Evolutionary conservation across 2,329 filamentous ascomycete genomes (phyloP).

Genomic region (Hymenoscyphus linearis): DNA sequence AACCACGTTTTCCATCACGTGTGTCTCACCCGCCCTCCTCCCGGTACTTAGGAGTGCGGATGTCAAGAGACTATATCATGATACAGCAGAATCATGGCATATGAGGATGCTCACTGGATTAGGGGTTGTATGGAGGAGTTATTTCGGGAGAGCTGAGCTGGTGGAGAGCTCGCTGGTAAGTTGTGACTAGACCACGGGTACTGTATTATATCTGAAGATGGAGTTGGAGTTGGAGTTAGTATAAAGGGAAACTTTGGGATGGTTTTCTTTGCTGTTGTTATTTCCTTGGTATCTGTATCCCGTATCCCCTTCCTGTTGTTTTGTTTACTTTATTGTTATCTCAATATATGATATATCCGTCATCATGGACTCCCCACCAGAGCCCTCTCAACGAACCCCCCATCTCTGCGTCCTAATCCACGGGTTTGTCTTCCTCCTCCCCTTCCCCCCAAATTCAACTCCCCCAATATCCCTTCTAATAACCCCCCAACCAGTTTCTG

Average conservation of each 20-base stretch:
- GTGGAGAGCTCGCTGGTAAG: not conserved
- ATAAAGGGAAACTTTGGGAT: too few species aligned
- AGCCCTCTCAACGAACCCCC: conserved; percentile 50
- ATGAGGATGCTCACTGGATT: not conserved
- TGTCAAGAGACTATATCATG: not conserved
- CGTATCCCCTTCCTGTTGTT: not conserved
- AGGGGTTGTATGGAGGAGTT: not conserved
- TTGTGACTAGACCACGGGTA: not conserved
- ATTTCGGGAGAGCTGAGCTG: not conserved
- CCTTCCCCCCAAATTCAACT: too few species aligned
- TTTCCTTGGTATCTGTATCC: not conserved
- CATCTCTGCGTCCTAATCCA: conserved; percentile 77
- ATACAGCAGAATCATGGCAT: not conserved
- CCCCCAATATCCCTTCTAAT: conserved; percentile 1
- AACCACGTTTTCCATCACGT: not conserved
- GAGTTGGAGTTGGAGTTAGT: too few species aligned
- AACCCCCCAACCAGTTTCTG: conserved; percentile 56
- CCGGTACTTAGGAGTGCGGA: not conserved
- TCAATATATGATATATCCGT: not conserved
- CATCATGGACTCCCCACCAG: conserved; percentile 42
- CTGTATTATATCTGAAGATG: too few species aligned
- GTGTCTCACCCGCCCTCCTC: not conserved
- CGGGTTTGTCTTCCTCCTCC: conserved; percentile 42
- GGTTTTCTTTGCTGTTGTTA: not conserved
- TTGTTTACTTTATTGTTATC: not conserved